Conservation (phyloP, 2,329 filamentous ascomycete species). For the Calonectria multiphialidica region DNA sequence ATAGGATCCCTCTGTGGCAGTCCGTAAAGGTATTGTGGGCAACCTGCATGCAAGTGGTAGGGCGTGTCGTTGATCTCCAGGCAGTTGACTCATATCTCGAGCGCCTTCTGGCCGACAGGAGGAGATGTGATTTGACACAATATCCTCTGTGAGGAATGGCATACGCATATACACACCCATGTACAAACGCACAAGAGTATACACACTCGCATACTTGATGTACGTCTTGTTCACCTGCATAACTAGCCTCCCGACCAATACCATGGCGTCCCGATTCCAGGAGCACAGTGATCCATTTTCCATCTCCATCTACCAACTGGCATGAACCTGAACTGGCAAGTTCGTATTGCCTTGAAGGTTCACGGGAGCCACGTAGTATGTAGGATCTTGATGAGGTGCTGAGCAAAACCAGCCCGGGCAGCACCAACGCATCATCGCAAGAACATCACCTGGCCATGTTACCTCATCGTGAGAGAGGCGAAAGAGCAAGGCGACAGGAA, state of each 20-base stretch:
- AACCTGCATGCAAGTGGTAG: neutral
- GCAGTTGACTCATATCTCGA: neutral
- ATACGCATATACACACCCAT: neutral
- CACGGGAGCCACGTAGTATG: slow-evolving; percentile 7
- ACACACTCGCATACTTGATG: neutral
- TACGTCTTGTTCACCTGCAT: neutral
- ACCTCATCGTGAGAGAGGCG: neutral
- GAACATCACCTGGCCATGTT: neutral
- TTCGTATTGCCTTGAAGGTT: slow-evolving; percentile 5
- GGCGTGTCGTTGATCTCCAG: neutral
- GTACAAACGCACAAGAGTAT: neutral
- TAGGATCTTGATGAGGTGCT: neutral
- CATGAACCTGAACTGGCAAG: slow-evolving; percentile 20
- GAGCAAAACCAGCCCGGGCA: neutral
- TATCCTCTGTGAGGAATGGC: neutral
- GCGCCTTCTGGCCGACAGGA: neutral
- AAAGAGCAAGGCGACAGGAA: neutral
- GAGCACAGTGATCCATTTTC: slow-evolving; percentile 8
- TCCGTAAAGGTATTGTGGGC: neutral
- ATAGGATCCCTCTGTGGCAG: neutral
- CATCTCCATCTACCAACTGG: neutral
- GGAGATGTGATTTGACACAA: neutral
- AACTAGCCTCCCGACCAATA: slow-evolving; percentile 21
- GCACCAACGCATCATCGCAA: neutral
- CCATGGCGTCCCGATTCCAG: slow-evolving; percentile 1